Base-by-base conservation (phyloP, 78 protist genomes). In the Dictyostelium intermedium region DNA sequence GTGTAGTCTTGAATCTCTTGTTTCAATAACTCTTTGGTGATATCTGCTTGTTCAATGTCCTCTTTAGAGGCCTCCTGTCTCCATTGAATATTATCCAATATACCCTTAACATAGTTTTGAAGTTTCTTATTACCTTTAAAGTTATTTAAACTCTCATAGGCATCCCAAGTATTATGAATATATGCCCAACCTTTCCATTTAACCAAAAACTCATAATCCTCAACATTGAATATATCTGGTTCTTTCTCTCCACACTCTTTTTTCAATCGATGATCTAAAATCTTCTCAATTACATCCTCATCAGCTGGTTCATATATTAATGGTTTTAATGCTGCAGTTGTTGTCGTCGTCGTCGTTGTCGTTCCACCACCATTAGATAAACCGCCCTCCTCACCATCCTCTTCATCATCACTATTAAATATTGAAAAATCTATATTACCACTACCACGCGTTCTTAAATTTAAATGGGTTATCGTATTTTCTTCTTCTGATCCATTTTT, bases 131-230 rank as follows among this genome's bases (percentile, higher is more conserved):
- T 23, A 56, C 98, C 98, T 9, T 63, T 91, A 47, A 89, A 73
- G 25, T 70, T 82, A 45, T 74, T 77, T 34, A 92, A 85, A 30
- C 30, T 72, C 35, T 96, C 96, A 60, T 76, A 78, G 5, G 39
- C 60, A 76, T 96, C 94, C 97, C 97, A 96, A 13, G 82, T 95
- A 93, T 96, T 89, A 39, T 98, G 98, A 83, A 96, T 82, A 76
- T 98, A 96, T 3, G 98, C 91, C 85, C 87, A 41, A 2, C 95
- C 91, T 50, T 60, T 69, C 98, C 98, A 98, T 47, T 98, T 97
- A 32, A 98, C 96, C 25, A 82, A 41, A 74, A 83, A 97, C 23
- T 95, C 85, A 43, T 83, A 83, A 56, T 32, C 39, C 9, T 89
- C 96, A 14, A 79, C 96, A 69, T 87, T 84, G 20, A 79, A 84